Evolutionary conservation across 768 basidiomycete genomes (phyloP), one percentile per base, ranked within the genome.

Genomic region (Ramaria sp.): DNA sequence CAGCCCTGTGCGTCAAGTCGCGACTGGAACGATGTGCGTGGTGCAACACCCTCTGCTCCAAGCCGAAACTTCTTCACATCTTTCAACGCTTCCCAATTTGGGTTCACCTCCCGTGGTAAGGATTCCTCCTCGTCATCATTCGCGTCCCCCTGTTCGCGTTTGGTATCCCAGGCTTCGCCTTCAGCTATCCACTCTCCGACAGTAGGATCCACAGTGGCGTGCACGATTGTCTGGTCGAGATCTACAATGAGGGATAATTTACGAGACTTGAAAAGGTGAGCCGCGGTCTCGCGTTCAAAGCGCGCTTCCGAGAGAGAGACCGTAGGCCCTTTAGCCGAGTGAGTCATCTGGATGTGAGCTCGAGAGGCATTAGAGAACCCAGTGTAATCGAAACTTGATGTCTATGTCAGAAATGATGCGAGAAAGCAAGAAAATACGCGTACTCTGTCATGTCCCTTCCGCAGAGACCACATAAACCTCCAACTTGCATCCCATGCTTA

Each of bases 201-300:
- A 0, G 96, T 98, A 4, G 96, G 95, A 69, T 99, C 96, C 24
- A 97, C 94, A 0, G 95, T 97, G 7, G 96, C 95, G 64, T 99
- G 96, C 3, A 99, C 90, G 65, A 98, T 93, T 13, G 96, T 99
- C 67, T 99, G 96, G 70, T 99, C 96, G 36, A 99, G 79, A 73
- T 99, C 96, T 61, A 99, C 95, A 60, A 99, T 97, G 48, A 99
- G 82, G 34, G 89, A 91, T 32, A 99, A 81, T 66, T 84, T 91
- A 52, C 82, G 78, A 5, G 78, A 71, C 53, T 77, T 74, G 62
- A 90, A 76, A 34, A 99, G 79, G 60, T 83, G 83, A 1, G 83
- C 72, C 1, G 90, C 85, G 2, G 85, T 88, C 63, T 91, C 85
- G 37, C 76, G 75, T 65, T 95, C 93, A 58, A 97, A 83, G 36